Conservation (phyloP, 257 asterid species). For the Sherardia arvensis region DNA sequence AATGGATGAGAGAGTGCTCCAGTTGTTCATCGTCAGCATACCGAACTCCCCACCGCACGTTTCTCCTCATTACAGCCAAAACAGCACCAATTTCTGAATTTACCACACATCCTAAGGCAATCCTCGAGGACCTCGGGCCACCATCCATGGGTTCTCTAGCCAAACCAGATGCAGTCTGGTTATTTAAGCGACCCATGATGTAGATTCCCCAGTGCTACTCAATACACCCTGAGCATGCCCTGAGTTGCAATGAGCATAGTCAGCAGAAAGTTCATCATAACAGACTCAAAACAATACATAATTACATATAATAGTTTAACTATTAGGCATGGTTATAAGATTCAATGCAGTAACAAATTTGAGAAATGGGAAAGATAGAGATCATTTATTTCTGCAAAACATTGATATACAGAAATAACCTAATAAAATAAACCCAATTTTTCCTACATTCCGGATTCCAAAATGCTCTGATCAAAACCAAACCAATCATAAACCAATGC, state of each 20-base stretch:
- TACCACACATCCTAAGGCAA: constrained; percentile 78
- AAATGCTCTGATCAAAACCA: background rate
- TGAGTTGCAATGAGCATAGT: background rate
- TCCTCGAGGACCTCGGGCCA: constrained; percentile 46
- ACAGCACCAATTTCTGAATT: constrained; percentile 96
- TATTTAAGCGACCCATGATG: constrained; percentile 42
- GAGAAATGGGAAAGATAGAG: background rate
- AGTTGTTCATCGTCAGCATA: constrained; percentile 78
- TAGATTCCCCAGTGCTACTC: constrained; percentile 23
- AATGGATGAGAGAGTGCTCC: constrained; percentile 74
- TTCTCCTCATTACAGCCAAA: constrained; percentile 98
- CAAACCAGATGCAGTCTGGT: constrained; percentile 35
- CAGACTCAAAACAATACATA: background rate
- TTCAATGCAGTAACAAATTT: background rate
- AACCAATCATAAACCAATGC: background rate
- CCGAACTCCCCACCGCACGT: constrained; percentile 91
- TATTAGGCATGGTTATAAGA: background rate
- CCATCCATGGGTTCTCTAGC: constrained; percentile 29
- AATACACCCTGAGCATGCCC: constrained; percentile 16
- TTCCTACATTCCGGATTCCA: background rate
- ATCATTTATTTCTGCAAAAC: background rate
- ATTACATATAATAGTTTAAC: background rate
- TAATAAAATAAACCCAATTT: background rate
- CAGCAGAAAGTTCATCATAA: background rate
- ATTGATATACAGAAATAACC: background rate